These are phyloP conservation scores for Penicillium maclennaniae DNA, from an alignment of 495 filamentous ascomycete genomes.

Conservation along the genomic window DNA sequence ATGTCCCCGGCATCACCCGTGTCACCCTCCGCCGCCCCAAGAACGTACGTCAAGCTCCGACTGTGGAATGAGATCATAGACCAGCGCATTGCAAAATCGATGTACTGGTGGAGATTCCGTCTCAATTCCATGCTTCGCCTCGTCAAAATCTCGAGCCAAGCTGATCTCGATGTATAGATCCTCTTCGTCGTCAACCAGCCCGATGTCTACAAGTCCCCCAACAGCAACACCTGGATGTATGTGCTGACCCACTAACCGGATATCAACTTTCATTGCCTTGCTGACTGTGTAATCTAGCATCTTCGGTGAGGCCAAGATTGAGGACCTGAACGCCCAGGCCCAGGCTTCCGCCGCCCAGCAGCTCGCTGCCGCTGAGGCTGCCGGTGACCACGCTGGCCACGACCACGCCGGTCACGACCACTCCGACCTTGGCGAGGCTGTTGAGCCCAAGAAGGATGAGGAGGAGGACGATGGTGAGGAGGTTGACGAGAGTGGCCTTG, in stretches of 20 bases:
- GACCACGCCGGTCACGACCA: slow-evolving; percentile 64
- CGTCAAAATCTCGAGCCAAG: not conserved
- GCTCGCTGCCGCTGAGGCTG: slow-evolving; percentile 74
- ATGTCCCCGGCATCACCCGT: slow-evolving; percentile 93
- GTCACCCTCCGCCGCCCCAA: slow-evolving; percentile 97
- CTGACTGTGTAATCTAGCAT: slow-evolving; percentile 55
- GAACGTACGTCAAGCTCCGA: slow-evolving; percentile 60
- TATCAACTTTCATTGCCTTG: not conserved
- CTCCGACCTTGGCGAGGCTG: slow-evolving; percentile 69
- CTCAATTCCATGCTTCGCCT: not conserved
- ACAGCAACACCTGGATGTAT: slow-evolving; percentile 99
- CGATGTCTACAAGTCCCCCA: slow-evolving; percentile 97
- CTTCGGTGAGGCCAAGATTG: slow-evolving; percentile 99
- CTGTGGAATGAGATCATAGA: not conserved
- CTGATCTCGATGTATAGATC: slow-evolving; percentile 55
- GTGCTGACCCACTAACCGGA: slow-evolving; percentile 23
- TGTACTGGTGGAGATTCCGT: not conserved
- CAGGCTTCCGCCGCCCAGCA: slow-evolving; percentile 91
- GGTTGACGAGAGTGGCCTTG: slow-evolving; percentile 86
- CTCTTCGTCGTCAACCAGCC: slow-evolving; percentile 99
- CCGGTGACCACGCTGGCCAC: slow-evolving; percentile 73
- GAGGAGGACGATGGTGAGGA: slow-evolving; percentile 96
- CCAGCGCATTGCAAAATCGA: not conserved
- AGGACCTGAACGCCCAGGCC: slow-evolving; percentile 97
- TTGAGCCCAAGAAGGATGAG: slow-evolving; percentile 76